Percentiles rank a stretch among this genome's conserved stretches.
Conservation (phyloP, 495 filamentous ascomycete genomes). For the Xylaria acuta region DNA sequence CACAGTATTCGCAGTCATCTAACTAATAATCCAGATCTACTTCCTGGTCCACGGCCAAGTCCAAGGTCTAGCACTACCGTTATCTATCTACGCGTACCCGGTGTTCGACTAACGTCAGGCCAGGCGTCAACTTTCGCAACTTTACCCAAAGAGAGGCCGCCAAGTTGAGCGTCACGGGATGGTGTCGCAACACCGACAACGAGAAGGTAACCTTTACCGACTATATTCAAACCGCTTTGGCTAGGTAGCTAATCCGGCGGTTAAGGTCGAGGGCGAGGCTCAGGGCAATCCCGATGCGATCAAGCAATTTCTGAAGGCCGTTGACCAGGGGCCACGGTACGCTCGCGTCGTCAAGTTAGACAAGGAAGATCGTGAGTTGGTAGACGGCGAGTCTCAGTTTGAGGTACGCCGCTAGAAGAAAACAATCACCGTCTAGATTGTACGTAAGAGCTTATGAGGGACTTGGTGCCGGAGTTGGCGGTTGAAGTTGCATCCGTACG, state of each 20-base stretch:
- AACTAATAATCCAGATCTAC: conserved; percentile 47
- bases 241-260: background rate
- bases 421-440: background rate
- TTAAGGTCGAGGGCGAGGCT: conserved; percentile 86
- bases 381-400: conserved; percentile 71
- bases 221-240: background rate
- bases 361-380: conserved; percentile 64
- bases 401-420: conserved; percentile 50
- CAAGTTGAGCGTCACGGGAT: conserved; percentile 73
- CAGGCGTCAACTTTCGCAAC: conserved; percentile 79
- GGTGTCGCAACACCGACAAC: conserved; percentile 76
- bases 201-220: conserved; percentile 61
- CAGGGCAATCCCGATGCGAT: conserved; percentile 73
- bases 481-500: conserved; percentile 11
- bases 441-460: background rate
- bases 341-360: conserved; percentile 77
- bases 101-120: conserved; percentile 33
- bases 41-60: conserved; percentile 63
- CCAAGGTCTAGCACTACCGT: conserved; percentile 49
- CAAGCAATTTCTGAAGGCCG: conserved; percentile 72
- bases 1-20: background rate
- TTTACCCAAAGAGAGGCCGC: conserved; percentile 74
- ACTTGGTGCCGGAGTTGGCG: background rate
- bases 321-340: conserved; percentile 72
- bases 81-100: background rate